phyloP scores from a whole-genome alignment of 805 yeast genomes.

The Candida ipomoeae region DNA sequence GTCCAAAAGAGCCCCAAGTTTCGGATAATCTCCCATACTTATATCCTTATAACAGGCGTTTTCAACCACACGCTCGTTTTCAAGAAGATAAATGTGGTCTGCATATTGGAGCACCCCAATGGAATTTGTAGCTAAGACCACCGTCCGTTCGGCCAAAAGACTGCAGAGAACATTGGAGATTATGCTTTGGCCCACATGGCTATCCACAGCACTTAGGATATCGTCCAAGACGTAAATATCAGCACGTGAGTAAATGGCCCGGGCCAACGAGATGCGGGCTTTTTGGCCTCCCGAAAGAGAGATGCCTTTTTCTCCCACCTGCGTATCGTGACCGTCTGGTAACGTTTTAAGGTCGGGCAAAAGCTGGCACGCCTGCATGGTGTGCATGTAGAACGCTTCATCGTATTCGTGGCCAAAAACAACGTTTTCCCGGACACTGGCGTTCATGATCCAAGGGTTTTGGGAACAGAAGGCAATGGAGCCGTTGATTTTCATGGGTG shows the following conservation, averaged over 20 bases:
- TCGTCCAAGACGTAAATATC: constrained; percentile 40
- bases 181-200: constrained; percentile 38
- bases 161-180: constrained; percentile 31
- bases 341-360: constrained; percentile 30
- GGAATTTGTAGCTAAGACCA: constrained; percentile 14
- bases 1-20: constrained; percentile 5
- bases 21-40: constrained; percentile 5
- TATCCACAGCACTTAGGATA: constrained; percentile 41
- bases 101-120: constrained; percentile 11
- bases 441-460: constrained; percentile 40
- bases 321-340: constrained; percentile 40
- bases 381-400: constrained; percentile 26
- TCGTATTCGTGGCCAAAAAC: constrained; percentile 34
- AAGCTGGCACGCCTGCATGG: constrained; percentile 37
- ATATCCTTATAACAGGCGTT: constrained; percentile 6
- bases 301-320: constrained; percentile 43
- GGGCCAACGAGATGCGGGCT: constrained; percentile 38
- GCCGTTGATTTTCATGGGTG: constrained; percentile 25
- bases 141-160: constrained; percentile 21
- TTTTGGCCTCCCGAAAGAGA: constrained; percentile 43
- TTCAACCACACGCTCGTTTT: constrained; percentile 12
- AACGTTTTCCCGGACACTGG: constrained; percentile 38
- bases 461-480: constrained; percentile 39
- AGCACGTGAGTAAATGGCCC: constrained; percentile 41
- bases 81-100: constrained; percentile 12